Evolutionary conservation across 176 grass and related monocot genomes (phyloP).

Genomic region (Hordeum vulgare): DNA sequence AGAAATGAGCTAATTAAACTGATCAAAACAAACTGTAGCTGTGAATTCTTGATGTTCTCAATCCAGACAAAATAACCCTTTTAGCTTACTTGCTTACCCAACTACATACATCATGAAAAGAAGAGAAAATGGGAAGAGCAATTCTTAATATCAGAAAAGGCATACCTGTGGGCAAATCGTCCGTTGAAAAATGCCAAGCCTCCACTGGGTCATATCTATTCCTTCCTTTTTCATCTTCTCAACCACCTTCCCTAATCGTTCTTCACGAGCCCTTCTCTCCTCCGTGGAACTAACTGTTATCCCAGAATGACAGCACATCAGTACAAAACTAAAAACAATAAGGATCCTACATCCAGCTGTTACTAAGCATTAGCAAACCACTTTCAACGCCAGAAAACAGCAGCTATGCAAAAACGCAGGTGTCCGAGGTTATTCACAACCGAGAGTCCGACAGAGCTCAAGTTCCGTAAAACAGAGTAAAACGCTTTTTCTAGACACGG

Average conservation of each 20-base stretch:
- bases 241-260: conserved; percentile 27
- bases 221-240: conserved; percentile 42
- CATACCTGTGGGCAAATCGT: conserved; percentile 35
- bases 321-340: not conserved
- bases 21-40: not conserved
- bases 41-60: not conserved
- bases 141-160: not conserved
- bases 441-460: not conserved
- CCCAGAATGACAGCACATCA: not conserved
- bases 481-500: not conserved
- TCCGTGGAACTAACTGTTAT: not conserved
- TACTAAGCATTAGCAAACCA: not conserved
- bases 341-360: not conserved
- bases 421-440: not conserved
- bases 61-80: not conserved
- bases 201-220: conserved; percentile 36
- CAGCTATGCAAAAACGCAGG: not conserved
- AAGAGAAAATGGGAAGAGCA: not conserved
- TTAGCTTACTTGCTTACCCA: not conserved
- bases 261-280: not conserved
- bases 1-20: not conserved
- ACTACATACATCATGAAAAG: not conserved
- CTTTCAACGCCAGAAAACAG: not conserved
- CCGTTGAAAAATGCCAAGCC: conserved; percentile 18
- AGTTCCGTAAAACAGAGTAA: not conserved